Evolutionary conservation across 2,329 filamentous ascomycete species (phyloP).

Genomic region (Xylariaceae sp.): DNA sequence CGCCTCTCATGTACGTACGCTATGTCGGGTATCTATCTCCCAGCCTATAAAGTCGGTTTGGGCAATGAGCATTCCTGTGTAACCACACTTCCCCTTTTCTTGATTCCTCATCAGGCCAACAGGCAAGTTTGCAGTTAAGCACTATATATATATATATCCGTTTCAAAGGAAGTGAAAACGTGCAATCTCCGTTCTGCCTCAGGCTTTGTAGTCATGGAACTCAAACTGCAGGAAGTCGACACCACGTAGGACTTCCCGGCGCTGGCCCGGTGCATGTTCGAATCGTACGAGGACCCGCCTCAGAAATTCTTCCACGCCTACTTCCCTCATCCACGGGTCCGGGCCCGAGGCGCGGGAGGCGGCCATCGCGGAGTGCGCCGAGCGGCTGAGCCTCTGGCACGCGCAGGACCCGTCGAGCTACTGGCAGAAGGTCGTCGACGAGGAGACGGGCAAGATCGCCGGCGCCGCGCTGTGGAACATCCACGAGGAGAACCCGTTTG

Average conservation of each 20-base stretch:
- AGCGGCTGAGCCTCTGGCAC: conserved; percentile 3
- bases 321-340: conserved; percentile 22
- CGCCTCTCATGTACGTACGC: too few species aligned
- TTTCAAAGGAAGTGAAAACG: too few species aligned
- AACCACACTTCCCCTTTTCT: too few species aligned
- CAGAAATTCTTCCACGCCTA: conserved; percentile 26
- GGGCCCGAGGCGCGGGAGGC: conserved; percentile 17
- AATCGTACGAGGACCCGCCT: conserved; percentile 24
- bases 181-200: too few species aligned
- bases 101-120: too few species aligned
- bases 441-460: conserved; percentile 8
- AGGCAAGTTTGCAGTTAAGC: too few species aligned
- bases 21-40: too few species aligned
- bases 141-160: too few species aligned
- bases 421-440: conserved; percentile 14
- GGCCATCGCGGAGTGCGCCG: conserved; percentile 20
- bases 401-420: conserved; percentile 8
- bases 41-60: too few species aligned
- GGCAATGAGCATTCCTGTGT: too few species aligned
- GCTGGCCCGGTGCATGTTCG: conserved; percentile 20
- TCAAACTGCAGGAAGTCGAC: conserved; percentile 16
- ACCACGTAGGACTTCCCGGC: conserved; percentile 23
- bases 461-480: conserved; percentile 13
- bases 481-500: conserved; percentile 27
- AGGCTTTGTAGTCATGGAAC: too few species aligned